Evolutionary conservation across 768 basidiomycete species (phyloP), one percentile per base, ranked within the genome.

Genomic region (Mrakia frigida): DNA sequence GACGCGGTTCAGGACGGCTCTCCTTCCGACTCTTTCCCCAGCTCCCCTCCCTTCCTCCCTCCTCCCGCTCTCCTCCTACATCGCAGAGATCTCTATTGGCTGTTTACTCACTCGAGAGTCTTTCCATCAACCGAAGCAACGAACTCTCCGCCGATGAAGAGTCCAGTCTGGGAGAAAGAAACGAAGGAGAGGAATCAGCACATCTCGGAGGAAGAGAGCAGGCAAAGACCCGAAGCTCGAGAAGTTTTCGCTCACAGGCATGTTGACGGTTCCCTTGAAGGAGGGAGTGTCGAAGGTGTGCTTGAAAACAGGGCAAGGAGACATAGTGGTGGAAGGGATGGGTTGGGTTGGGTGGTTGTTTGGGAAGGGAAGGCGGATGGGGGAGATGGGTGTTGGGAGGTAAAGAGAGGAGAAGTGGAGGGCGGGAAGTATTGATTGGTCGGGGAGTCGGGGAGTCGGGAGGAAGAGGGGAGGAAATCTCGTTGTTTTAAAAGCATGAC

Each of bases 111-210:
- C 91, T 91, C 89, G 81, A 92, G 89, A n/a, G 87, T 87, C n/a
- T 85, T 87, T 1, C 84, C 82, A 9, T 87, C 84, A 28, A 86
- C 85, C 28, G 89, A 88, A 50, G 89, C 88, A 21, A 87, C 84
- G 80, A 87, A 93, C 82, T 91, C 81, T 79, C 89, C 89, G 80
- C 88, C 85, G 81, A 93, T 91, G 85, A 89, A 92, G 74, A 92
- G 80, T 41, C 91, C 90, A 4, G 90, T 90, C 79, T 85, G 84
- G 78, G 91, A 76, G 68, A 63, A 37, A 21, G 65, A 68, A 21
- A 6, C 7, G 65, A 37, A 68, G 39, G 65, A 39, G 25, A 43
- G 1, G 25, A 68, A 23, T 35, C 18, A 35, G 23, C 37, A 9
- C 9, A 28, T 31, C 61, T 31, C 28, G 61, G 61, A 31, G 31